Base-by-base conservation (phyloP, 2,329 filamentous ascomycete genomes). In the Ramichloridium luteum region DNA sequence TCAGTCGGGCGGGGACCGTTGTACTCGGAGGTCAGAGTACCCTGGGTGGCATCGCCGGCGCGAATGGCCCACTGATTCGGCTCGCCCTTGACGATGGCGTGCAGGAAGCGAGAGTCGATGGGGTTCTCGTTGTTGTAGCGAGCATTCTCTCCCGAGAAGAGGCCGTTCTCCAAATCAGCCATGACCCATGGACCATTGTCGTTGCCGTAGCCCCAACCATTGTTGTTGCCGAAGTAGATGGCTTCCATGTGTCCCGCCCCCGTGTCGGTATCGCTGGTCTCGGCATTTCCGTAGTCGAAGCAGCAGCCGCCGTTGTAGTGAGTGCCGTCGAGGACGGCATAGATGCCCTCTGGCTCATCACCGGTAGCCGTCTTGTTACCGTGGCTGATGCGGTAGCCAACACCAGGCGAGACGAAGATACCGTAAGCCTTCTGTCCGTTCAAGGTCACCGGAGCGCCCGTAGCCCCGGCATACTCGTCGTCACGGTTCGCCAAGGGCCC, bases 241-340 rank as follows among this genome's bases (percentile, higher is more conserved):
- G 74, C 70, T 47, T 79, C 74, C 74, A 79, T 79, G 45, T 77
- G 72, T n/a, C 70, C 74, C 31, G 68, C 64, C 3, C 74, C 74
- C 0, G 70, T 65, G 31, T 60, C 56, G 1, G 35, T 39, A 25
- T 46, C 57, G 44, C 42, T 58, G 8, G 47, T 53, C 38, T 60
- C 58, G 8, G 55, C 57, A 13, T 61, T 61, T 23, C 57, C 57
- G 17, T 60, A 61, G 30, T 40, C 35, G 33, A 58, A 58, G 39
- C 61, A 73, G 55, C 70, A 74, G 8, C 39, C 60, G n/a, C 49
- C 57, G 44, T 74, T 74, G 13, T 25, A 74, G 45, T 74, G 70
- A 0, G 66, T 71, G 0, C 70, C 70, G 41, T 74, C 70, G 2
- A 74, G 45, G 0, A 75, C 61, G 0, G 70, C 70, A 35, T 75